Base-by-base conservation (phyloP, 768 basidiomycete genomes). In the Asterophora lycoperdoides region DNA sequence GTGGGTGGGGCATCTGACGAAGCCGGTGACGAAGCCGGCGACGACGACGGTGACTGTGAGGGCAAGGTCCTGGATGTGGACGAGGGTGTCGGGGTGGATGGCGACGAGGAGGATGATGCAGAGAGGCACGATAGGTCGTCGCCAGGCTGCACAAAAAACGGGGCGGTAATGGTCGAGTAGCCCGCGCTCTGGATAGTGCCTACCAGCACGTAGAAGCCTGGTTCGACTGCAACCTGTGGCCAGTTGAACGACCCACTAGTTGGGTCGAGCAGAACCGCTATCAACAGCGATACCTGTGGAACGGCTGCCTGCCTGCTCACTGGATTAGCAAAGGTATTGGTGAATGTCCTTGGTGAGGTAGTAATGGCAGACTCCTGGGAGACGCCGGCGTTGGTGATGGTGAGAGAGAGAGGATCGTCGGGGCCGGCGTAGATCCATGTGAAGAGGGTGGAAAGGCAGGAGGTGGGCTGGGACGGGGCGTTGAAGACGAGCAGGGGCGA, bases 141-240 rank as follows among this genome's bases (percentile, higher is more conserved):
- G 1, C 68, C 68, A 11, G 54, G 41, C 19, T 49, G 37, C 23
- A 75, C 68, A 34, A 57, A 65, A 42, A 75, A 72, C n/a, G 59
- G 10, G 0, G 41, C 5, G 2, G 70, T 69, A 0, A 20, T 7
- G 5, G 38, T 33, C 8, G 11, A 26, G 44, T 56, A 60, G 3
- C 37, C 11, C 44, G 20, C 64, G 44, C 26, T n/a, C 32, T 41
- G 3, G 59, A 72, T 51, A 5, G 59, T 53, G 6, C 66, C 68
- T 0, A 45, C 52, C 15, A 82, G 18, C 10, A 53, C 38, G 55
- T 84, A 84, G 70, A 69, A 73, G 3, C 82, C 82, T 44, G 69
- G 62, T 0, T 75, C 60, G 18, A 81, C 61, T 49, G 69, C 67
- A 41, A 84, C 78, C 2, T 63, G 38, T 1, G 59, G 4, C 81